Evolutionary conservation across 139 green algal species (phyloP), one percentile per base, ranked within the genome.

Genomic region (Chlorella sp.): DNA sequence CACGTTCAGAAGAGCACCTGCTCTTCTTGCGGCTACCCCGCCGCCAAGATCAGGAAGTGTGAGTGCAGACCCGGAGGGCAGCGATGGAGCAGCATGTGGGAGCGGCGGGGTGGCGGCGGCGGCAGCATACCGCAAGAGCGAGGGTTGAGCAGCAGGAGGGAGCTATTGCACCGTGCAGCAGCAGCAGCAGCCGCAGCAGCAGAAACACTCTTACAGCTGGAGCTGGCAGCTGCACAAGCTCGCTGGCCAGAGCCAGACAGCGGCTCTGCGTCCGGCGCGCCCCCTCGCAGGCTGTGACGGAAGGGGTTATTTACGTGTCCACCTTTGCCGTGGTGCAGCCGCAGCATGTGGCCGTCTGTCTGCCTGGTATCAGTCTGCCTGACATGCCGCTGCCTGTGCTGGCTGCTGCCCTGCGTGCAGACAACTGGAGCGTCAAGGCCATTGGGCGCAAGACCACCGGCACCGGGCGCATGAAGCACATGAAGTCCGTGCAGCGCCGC

Each of bases 381-480:
- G 18, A 19, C 36, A 2, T 24, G 34, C 0, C 37, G 68, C 40
- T 21, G 16, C 40, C 28, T 53, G 24, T n/a, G 16, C 37, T 12
- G 22, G 61, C 64, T 36, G 64, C 37, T 78, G 21, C 16, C 40
- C 32, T 40, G 34, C 53, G 19, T 92, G 93, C 96, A 99, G 97
- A 98, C 94, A 97, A 99, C 93, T 99, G 98, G 98, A 96, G 95
- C 91, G 92, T 96, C 86, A 99, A 99, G 97, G 98, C 97, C 37
- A 99, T 99, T 79, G 86, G 98, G 71, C 94, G 98, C n/a, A 99
- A 98, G 95, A 99, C 98, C 83, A 99, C 98, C 80, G 98, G 98
- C 90, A 98, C 96, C 30, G 98, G 98, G 53, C 95, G 98, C 84
- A 99, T 99, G 97, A 91, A 94, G 28, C 95, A 99, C 96, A 88